Evolutionary conservation across 164 flowering plant species (phyloP), one percentile per base, ranked within the genome.

Genomic region (Piper longum): DNA sequence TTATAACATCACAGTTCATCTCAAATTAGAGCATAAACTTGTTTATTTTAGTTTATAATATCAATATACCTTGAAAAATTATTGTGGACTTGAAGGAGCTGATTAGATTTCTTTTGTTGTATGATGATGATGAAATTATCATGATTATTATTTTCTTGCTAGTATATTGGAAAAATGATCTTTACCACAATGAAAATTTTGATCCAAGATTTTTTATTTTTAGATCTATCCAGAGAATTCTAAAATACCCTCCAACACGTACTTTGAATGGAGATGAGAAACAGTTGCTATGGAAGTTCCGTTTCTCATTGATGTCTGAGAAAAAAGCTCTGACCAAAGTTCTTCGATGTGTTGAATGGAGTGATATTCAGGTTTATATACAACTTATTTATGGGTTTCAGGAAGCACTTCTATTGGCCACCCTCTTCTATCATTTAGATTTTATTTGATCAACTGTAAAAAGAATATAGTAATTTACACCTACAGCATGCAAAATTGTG

Each of bases 331-430:
- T 93, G 19, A 90, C 99, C 39, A 95, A 91, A 78, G 91, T 95
- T 67, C 91, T 95, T 19, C 84, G 96, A 36, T 87, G 97, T 79
- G 99, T 95, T 75, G 99, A 95, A 71, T 95, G 99, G 99, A 91
- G 99, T 81, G 99, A 95, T 80, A 71, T 93, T 74, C 97, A 90
- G 93, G 95, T 88, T 48, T n/a, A 48, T 48, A 48, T 44, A 48
- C 52, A 48, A 8, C 12, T 48, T 48, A 6, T 48, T 48, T 48
- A 12, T 5, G 6, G 0, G 14, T 48, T 5, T 48, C 52, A 9
- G 12, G 52, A 48, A 48, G 52, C 14, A 44, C 14, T 8, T 2
- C 14, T 48, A 9, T 5, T 48, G 14, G 52, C 52, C 3, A 2
- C 3, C 14, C 3, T 48, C 14, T 48, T 8, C 52, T 48, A 12